Base-by-base conservation (phyloP, 163 green algal species). In the Scenedesmus sp. region DNA sequence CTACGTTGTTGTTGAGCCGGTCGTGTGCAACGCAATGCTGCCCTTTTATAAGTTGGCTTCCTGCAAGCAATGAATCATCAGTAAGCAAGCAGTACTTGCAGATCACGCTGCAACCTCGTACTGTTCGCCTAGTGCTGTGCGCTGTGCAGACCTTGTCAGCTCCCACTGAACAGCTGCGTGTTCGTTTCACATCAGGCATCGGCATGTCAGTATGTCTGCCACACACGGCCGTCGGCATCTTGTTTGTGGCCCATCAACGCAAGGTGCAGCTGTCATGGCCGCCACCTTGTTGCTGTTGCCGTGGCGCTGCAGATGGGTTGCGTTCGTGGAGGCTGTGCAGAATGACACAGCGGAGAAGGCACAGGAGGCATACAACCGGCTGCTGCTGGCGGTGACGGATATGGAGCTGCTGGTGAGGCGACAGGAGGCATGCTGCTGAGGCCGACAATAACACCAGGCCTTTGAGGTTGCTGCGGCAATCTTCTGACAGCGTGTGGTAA, bases 391-490 rank as follows among this genome's bases (percentile, higher is more conserved):
- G 12, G 59, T 89, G 3, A 53, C 37, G 49, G 85, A 89, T 0
- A 83, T 89, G 85, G 40, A 89, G 61, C 85, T 89, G 30, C 68
- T 89, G 85, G 85, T 89, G 68, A 70, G 85, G 15, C 37, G 18
- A 33, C 40, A 20, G 51, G 0, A 56, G 73, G 2, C 0, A 33
- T 30, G 35, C 35, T 82, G 73, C 42, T 53, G 53, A 72, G 24
- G 22, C 59, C 59, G 3, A 35, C 22, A 72, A 24, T 18, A 72
- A 33, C 22, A 72, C 2, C 51, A 56, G 7, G 46, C 7, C 7
- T 56, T 56, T n/a, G n/a, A n/a, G n/a, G n/a, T n/a, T n/a, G n/a
- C n/a, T n/a, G n/a, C n/a, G n/a, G n/a, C n/a, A n/a, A n/a, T n/a
- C n/a, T n/a, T n/a, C n/a, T n/a, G n/a, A n/a, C n/a, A n/a, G n/a